phyloP scores from a whole-genome alignment of 768 basidiomycete genomes.

The Rhizopogon sp. region DNA sequence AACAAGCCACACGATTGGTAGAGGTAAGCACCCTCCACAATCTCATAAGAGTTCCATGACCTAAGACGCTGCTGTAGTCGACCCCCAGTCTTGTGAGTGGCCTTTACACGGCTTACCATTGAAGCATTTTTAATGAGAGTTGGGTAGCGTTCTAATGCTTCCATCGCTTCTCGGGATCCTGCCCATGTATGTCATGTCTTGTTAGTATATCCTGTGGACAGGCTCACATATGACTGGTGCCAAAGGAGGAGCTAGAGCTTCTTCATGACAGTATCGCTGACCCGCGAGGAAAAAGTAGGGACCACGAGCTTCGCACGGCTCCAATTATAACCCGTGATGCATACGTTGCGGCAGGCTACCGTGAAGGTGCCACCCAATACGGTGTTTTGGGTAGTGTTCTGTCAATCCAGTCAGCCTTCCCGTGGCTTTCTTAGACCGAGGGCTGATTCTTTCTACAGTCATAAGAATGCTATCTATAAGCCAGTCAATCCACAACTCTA shows the following conservation, averaged over 20 bases:
- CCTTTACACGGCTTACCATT: too few species aligned
- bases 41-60: background rate
- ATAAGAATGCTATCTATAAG: constrained; percentile 22
- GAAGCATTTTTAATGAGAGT: background rate
- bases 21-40: background rate
- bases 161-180: background rate
- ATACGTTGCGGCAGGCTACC: constrained; percentile 28
- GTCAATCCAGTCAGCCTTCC: constrained; percentile 35
- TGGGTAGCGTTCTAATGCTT: background rate
- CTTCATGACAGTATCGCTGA: constrained; percentile 20
- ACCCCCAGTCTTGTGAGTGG: background rate
- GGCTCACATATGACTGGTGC: background rate
- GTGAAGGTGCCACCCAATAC: constrained; percentile 44
- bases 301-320: constrained; percentile 36
- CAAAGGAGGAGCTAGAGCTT: constrained; percentile 27
- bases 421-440: background rate
- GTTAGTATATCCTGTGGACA: background rate
- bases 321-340: constrained; percentile 53
- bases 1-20: background rate
- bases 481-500: constrained; percentile 53
- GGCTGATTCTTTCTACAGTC: constrained; percentile 18
- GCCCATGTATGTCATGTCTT: constrained; percentile 17
- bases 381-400: constrained; percentile 54
- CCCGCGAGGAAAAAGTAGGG: constrained; percentile 19
- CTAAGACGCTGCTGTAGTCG: background rate